Conservation (phyloP, 2,329 filamentous ascomycete genomes). For the Plenodomus lindquistii region DNA sequence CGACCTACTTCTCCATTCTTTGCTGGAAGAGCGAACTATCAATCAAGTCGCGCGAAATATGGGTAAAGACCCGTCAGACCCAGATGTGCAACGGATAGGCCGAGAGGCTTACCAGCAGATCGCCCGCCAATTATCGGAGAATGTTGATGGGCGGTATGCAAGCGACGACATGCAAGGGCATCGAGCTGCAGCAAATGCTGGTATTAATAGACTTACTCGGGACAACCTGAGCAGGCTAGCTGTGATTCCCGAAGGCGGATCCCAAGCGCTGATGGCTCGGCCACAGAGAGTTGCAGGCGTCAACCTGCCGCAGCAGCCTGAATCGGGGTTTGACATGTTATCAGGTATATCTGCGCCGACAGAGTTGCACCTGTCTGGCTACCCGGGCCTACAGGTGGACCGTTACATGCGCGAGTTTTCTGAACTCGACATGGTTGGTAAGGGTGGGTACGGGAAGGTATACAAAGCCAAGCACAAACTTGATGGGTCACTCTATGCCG, state of each 20-base stretch:
- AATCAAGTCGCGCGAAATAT: conserved; percentile 45
- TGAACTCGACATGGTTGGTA: conserved; percentile 59
- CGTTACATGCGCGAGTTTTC: conserved; percentile 40
- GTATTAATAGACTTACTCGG: conserved; percentile 39
- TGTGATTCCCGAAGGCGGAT: conserved; percentile 20
- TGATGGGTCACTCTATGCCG: conserved; percentile 65
- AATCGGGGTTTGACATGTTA: conserved; percentile 14
- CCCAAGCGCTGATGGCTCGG: conserved; percentile 29
- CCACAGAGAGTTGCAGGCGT: conserved; percentile 8
- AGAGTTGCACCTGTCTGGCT: conserved; percentile 26
- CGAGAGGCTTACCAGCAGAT: conserved; percentile 45
- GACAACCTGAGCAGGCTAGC: conserved; percentile 29
- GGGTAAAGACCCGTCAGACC: conserved; percentile 35
- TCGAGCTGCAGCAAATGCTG: conserved; percentile 42
- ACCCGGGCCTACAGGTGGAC: conserved; percentile 36
- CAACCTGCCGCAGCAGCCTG: conserved; percentile 12
- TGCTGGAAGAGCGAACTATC: conserved; percentile 51
- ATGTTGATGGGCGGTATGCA: conserved; percentile 45
- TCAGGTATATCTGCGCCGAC: conserved; percentile 19
- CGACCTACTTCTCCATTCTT: conserved; percentile 49
- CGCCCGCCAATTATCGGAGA: conserved; percentile 42
- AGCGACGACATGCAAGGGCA: conserved; percentile 43
- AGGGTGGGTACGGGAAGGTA: conserved; percentile 68
- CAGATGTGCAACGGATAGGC: conserved; percentile 44
- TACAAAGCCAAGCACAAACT: conserved; percentile 65